Percentiles rank a stretch among this genome's conserved stretches.
Conservation (phyloP, 2,329 filamentous ascomycete genomes). For the Sporothrix humicola region DNA sequence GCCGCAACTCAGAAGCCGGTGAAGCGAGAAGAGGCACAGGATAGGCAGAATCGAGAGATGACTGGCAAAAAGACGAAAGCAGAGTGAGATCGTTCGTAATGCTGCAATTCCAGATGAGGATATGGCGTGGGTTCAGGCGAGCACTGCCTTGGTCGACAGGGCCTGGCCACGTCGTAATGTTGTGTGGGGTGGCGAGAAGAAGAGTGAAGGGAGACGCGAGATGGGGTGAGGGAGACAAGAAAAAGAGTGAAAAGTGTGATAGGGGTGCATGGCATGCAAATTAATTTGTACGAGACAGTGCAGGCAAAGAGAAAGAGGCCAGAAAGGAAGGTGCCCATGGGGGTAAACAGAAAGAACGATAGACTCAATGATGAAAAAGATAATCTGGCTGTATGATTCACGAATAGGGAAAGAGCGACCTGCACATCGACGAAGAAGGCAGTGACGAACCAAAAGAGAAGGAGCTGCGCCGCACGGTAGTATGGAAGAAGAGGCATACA, state of each 20-base stretch:
- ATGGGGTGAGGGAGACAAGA: background rate
- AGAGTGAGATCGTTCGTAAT: background rate
- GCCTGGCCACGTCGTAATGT: background rate
- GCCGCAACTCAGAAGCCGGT: background rate
- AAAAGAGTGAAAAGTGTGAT: background rate
- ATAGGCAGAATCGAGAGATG: background rate
- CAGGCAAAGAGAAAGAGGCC: background rate
- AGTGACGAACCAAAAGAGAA: background rate
- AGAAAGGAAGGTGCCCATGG: background rate
- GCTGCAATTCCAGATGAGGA: background rate
- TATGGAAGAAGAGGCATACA: background rate
- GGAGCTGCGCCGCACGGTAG: conserved; percentile 4
- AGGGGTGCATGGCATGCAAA: background rate
- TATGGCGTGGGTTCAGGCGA: background rate
- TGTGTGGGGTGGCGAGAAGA: background rate
- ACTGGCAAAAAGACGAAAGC: background rate
- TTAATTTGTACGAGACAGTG: conserved; percentile 12
- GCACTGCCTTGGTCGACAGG: background rate
- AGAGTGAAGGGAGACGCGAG: too few species aligned
- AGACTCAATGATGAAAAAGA: too few species aligned
- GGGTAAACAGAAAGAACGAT: background rate
- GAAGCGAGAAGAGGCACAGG: background rate
- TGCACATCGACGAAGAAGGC: background rate
- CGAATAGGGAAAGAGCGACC: background rate
- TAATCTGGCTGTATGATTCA: background rate